These are phyloP conservation scores for Acer saccharum DNA, from an alignment of 345 rosid species.

Conservation along the genomic window DNA sequence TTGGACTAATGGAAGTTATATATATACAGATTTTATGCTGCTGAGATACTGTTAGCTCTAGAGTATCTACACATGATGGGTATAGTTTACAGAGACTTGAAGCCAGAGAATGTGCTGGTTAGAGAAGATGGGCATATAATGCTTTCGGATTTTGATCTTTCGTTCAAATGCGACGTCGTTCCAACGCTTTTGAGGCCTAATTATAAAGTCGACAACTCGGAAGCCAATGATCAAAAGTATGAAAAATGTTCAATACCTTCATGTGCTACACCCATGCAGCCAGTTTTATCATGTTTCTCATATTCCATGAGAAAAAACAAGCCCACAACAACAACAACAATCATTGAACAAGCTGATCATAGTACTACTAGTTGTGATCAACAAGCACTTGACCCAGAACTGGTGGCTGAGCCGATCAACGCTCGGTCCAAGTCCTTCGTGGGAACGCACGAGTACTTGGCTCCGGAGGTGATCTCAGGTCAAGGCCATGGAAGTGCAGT, in stretches of 20 bases:
- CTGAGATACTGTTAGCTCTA: slow-evolving; percentile 62
- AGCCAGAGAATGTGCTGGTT: slow-evolving; percentile 72
- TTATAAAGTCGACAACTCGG: slow-evolving; percentile 16
- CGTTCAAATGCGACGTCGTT: slow-evolving; percentile 85
- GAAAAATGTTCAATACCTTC: slow-evolving; percentile 56
- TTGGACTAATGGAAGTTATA: background rate
- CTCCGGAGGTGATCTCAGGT: slow-evolving; percentile 95
- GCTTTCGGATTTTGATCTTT: slow-evolving; percentile 81
- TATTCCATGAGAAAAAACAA: slow-evolving; percentile 40
- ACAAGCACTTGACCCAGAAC: slow-evolving; percentile 37
- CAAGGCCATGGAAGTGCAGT: slow-evolving; percentile 97
- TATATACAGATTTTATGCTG: slow-evolving; percentile 64
- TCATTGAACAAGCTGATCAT: slow-evolving; percentile 43
- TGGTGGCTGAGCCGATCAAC: slow-evolving; percentile 78
- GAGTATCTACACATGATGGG: slow-evolving; percentile 90
- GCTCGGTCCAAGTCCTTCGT: slow-evolving; percentile 86
- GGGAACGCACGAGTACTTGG: slow-evolving; percentile 94
- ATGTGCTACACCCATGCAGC: slow-evolving; percentile 62
- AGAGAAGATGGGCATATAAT: slow-evolving; percentile 76
- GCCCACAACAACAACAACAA: slow-evolving; percentile 39
- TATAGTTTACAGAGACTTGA: slow-evolving; percentile 67
- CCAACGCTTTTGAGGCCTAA: slow-evolving; percentile 55
- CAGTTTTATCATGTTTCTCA: slow-evolving; percentile 73
- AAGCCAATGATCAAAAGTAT: slow-evolving; percentile 13
- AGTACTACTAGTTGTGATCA: background rate